A percentile compares a stretch with the other conserved stretches of the same genome.
These are phyloP conservation scores for Fusarium agapanthi DNA, from an alignment of 2,329 filamentous ascomycete species.

Conservation along the genomic window DNA sequence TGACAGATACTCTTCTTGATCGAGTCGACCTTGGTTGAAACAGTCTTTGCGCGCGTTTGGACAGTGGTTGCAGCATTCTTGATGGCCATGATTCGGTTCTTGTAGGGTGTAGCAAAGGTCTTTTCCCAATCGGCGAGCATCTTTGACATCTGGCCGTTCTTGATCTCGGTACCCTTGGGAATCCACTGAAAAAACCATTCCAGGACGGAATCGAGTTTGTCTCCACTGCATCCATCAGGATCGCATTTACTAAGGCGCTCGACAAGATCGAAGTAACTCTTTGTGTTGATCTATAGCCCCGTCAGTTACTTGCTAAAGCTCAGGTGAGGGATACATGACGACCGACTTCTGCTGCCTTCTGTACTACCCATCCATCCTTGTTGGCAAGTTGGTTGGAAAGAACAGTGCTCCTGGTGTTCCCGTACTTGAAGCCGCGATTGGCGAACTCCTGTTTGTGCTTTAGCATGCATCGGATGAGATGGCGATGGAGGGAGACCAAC, in stretches of 20 bases:
- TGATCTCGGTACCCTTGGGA: neutral
- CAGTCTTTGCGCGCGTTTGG: slow-evolving; percentile 5
- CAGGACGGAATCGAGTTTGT: neutral
- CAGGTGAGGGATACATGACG: accelerated
- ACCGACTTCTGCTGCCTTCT: slow-evolving; percentile 17
- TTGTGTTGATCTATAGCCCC: neutral
- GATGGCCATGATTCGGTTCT: slow-evolving; percentile 16
- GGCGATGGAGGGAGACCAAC: neutral
- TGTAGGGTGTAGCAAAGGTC: slow-evolving; percentile 10
- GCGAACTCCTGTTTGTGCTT: neutral
- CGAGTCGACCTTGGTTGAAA: neutral
- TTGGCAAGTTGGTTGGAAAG: slow-evolving; percentile 11
- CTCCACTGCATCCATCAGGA: neutral
- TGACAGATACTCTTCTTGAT: slow-evolving; percentile 11
- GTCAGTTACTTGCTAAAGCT: neutral
- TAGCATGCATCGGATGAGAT: neutral
- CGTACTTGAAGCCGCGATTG: neutral
- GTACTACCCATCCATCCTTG: slow-evolving; percentile 23
- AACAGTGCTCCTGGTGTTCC: slow-evolving; percentile 7
- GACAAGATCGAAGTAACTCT: neutral
- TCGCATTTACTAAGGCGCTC: neutral
- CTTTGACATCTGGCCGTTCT: slow-evolving; percentile 4
- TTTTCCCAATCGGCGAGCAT: slow-evolving; percentile 18
- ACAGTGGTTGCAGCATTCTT: neutral
- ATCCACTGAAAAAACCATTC: slow-evolving; percentile 26